phyloP scores from a whole-genome alignment of 441 rosid genomes.

The Metrosideros polymorpha region DNA sequence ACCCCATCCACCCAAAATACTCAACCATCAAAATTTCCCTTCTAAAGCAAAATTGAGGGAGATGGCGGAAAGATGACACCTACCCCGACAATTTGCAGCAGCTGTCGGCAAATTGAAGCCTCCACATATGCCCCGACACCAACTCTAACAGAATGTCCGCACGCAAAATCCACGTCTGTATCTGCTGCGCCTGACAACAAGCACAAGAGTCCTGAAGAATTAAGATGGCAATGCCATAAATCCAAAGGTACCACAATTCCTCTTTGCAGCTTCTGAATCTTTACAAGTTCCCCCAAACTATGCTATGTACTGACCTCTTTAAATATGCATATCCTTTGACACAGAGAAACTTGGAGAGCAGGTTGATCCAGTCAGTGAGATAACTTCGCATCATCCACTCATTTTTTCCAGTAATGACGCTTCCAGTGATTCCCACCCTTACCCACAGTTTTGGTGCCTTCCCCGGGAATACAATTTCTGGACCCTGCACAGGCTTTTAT shows the following conservation, averaged over 20 bases:
- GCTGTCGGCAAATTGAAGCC: background rate
- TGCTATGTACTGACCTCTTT: background rate
- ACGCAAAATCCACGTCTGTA: background rate
- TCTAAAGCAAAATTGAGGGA: background rate
- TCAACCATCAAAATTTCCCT: background rate
- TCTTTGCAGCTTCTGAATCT: background rate
- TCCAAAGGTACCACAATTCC: background rate
- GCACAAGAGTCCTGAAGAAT: background rate
- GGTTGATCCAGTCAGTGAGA: background rate
- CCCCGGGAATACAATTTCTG: background rate
- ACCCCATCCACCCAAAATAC: background rate
- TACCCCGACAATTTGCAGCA: background rate
- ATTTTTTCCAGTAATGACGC: background rate
- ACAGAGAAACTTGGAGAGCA: background rate
- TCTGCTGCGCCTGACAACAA: background rate
- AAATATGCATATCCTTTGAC: background rate
- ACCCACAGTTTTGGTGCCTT: background rate
- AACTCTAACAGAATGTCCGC: background rate
- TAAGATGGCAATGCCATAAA: background rate
- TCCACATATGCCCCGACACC: background rate
- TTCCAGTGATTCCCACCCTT: background rate
- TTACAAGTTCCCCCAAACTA: background rate
- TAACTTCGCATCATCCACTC: background rate
- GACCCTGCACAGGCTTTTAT: background rate
- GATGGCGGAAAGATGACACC: background rate